Base-by-base conservation (phyloP, 1,139 yeast genomes). In the Magnusiomyces fungicola region DNA sequence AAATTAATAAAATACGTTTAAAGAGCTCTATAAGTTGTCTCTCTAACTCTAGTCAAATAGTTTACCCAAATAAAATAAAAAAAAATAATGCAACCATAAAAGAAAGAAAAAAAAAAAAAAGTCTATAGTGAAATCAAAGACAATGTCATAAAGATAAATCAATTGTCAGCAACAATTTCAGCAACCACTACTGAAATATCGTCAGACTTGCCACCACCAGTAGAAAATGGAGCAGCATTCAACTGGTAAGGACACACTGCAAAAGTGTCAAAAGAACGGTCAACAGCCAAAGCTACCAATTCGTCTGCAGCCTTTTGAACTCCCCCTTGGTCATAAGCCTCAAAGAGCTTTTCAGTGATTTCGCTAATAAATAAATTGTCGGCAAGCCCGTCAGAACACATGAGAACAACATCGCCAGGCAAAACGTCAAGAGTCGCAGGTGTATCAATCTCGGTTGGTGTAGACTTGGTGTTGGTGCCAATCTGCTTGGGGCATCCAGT, bases 301-400 rank as follows among this genome's bases (percentile, higher is more conserved):
- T 42, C 42, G 33, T 53, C 51, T 5, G 52, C 51, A 6, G 48
- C 56, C n/a, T 43, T 42, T 29, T 53, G 50, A 6, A 50, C 50
- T 19, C 52, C 52, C 14, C 46, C 51, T 6, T 16, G 68, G 64
- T 63, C 33, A 51, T 43, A 56, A 14, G 61, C 62, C 21, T 57
- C 61, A 25, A 67, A 66, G 12, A 80, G 87, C 50, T 89, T 81
- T 62, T 89, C 66, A 4, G 63, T 56, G 22, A 76, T 69, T 57
- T 76, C 96, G 49, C 78, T 77, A 1, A 83, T 75, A 44, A 79
- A 76, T 44, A 90, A 79, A 64, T 92, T 92, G 66, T 92, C 98
- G 23, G 88, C 81, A 46, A 92, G 83, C 22, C 98, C 98, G 67
- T 92, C 98, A 1, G 97, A 88, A 44, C 95, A 94, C 63, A 90